Evolutionary conservation across 164 flowering plant species (phyloP).

Genomic region (Macadamia integrifolia): DNA sequence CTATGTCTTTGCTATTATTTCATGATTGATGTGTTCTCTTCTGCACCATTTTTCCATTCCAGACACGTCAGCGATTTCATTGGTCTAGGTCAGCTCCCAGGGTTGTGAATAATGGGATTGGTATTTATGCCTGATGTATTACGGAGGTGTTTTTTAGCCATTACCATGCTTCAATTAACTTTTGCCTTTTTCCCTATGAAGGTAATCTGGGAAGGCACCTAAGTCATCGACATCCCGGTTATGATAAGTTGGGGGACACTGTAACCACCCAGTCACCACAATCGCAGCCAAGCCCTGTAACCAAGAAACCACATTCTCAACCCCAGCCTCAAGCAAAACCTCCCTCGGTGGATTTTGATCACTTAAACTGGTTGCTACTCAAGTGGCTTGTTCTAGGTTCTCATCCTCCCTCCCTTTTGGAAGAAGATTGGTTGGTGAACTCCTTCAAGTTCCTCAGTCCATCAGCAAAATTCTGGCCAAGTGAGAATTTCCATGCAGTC

Average conservation of each 20-base stretch:
- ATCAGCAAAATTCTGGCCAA: conserved; percentile 62
- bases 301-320: conserved; percentile 60
- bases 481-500: conserved; percentile 53
- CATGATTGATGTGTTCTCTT: not conserved
- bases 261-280: conserved; percentile 34
- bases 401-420: conserved; percentile 69
- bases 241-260: conserved; percentile 53
- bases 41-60: not conserved
- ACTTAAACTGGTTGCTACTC: conserved; percentile 89
- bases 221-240: conserved; percentile 89
- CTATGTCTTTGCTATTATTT: conserved; percentile 2
- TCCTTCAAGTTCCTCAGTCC: conserved; percentile 76
- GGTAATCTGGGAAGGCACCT: conserved; percentile 98
- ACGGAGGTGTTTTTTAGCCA: not conserved
- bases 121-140: not conserved
- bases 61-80: not conserved
- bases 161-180: not conserved
- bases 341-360: conserved; percentile 61
- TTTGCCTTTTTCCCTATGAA: conserved; percentile 22
- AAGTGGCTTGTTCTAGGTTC: conserved; percentile 74
- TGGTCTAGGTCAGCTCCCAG: not conserved
- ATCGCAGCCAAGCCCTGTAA: conserved; percentile 25
- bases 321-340: conserved; percentile 50
- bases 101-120: not conserved
- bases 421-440: conserved; percentile 65